Conservation (phyloP, 192 early-diverging fungal genomes). For the Phycomyces blakesleeanus region DNA sequence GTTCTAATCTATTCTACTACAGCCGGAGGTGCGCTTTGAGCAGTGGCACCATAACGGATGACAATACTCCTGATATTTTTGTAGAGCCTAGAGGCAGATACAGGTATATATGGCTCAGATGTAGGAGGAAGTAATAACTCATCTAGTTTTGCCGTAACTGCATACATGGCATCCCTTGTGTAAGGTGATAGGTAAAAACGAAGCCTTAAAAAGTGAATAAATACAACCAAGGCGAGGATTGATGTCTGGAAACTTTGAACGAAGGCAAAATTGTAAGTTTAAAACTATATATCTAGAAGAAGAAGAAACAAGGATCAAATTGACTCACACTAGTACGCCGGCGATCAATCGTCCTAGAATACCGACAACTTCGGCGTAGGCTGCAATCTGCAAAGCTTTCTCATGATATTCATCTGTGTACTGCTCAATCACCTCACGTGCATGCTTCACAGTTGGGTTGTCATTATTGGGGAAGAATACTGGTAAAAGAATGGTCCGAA, state of each 20-base stretch:
- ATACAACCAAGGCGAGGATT: conserved; percentile 45
- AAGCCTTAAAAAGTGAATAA: conserved; percentile 66
- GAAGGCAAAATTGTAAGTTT: neutral
- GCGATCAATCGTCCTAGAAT: conserved; percentile 59
- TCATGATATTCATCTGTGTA: conserved; percentile 58
- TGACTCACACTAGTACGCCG: conserved; percentile 45
- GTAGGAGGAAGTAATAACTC: conserved; percentile 12
- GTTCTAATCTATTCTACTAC: neutral
- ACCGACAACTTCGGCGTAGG: conserved; percentile 64
- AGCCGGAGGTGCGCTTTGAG: neutral
- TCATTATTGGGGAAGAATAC: conserved; percentile 45
- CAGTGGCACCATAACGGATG: neutral
- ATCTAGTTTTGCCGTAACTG: conserved; percentile 38
- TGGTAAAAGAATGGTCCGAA: conserved; percentile 58
- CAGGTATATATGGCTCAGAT: neutral
- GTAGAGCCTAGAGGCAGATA: neutral
- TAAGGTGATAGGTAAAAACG: conserved; percentile 58
- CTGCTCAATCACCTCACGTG: conserved; percentile 41
- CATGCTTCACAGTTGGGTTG: neutral
- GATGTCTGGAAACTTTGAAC: conserved; percentile 34
- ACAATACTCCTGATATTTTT: neutral
- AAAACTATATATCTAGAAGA: neutral
- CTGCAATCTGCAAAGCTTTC: conserved; percentile 53
- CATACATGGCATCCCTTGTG: conserved; percentile 36
- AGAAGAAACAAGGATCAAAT: too few species aligned